Conservation (phyloP, 345 rosid genomes). For the Bruguiera sexangula region DNA sequence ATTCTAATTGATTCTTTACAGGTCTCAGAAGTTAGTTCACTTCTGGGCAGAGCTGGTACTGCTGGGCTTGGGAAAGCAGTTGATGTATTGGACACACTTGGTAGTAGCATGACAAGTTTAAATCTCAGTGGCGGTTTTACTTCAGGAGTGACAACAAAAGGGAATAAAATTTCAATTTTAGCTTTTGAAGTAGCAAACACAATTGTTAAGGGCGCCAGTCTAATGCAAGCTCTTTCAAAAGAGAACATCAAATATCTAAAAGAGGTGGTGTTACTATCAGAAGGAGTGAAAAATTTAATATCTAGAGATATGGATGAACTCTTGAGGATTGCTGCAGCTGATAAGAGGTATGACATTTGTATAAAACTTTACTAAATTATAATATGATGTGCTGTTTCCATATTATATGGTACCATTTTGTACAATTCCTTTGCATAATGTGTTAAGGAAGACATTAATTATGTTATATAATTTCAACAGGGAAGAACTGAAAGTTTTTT, state of each 20-base stretch:
- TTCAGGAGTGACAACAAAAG: slow-evolving; percentile 74
- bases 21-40: slow-evolving; percentile 90
- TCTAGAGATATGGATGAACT: slow-evolving; percentile 83
- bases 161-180: slow-evolving; percentile 72
- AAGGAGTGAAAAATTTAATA: slow-evolving; percentile 79
- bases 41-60: slow-evolving; percentile 86
- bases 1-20: slow-evolving; percentile 21
- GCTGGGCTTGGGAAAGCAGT: slow-evolving; percentile 85
- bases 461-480: slow-evolving; percentile 36
- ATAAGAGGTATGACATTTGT: slow-evolving; percentile 64
- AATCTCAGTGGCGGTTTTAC: slow-evolving; percentile 63
- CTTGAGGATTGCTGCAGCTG: slow-evolving; percentile 73
- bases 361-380: background rate
- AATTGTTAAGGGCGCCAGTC: slow-evolving; percentile 85
- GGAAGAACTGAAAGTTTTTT: slow-evolving; percentile 81
- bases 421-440: background rate
- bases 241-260: slow-evolving; percentile 67
- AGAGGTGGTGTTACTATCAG: slow-evolving; percentile 82
- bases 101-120: slow-evolving; percentile 91
- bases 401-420: slow-evolving; percentile 2
- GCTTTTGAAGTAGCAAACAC: slow-evolving; percentile 97
- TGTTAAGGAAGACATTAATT: slow-evolving; percentile 5
- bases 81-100: slow-evolving; percentile 87
- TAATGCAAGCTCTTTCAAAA: slow-evolving; percentile 82
- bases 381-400: background rate